phyloP scores from a whole-genome alignment of 1,284 basidiomycete genomes.

The Leccinum variabile region DNA sequence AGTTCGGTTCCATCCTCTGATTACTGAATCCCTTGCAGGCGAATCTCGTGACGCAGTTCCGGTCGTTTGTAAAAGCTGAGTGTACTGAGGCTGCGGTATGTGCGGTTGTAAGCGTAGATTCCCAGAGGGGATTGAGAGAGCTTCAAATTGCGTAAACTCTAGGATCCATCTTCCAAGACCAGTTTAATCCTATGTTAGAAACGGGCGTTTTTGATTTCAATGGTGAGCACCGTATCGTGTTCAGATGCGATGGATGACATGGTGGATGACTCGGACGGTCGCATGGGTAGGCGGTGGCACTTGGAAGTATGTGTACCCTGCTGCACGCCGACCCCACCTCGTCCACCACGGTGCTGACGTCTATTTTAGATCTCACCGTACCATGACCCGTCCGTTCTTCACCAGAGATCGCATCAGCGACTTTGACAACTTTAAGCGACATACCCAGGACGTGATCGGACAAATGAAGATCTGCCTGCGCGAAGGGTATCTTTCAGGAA shows the following conservation, averaged over 20 bases:
- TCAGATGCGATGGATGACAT: background rate
- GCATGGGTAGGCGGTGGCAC: conserved; percentile 39
- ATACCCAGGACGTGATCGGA: conserved; percentile 41
- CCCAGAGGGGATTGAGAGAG: background rate
- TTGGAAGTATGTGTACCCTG: conserved; percentile 43
- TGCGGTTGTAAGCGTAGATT: background rate
- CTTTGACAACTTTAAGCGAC: conserved; percentile 55
- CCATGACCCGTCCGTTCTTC: conserved; percentile 60
- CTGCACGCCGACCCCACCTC: background rate
- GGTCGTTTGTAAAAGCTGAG: conserved; percentile 45
- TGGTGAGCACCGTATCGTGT: conserved; percentile 35
- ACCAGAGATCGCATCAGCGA: conserved; percentile 52
- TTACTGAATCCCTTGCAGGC: conserved; percentile 19
- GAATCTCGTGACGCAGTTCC: conserved; percentile 41
- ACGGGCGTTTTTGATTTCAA: conserved; percentile 63
- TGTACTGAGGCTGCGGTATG: background rate
- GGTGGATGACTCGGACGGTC: background rate
- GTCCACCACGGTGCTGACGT: background rate
- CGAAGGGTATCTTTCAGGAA: conserved; percentile 49
- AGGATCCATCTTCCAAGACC: too few species aligned
- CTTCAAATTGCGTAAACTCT: background rate
- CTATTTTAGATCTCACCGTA: conserved; percentile 24
- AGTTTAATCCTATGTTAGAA: conserved; percentile 41
- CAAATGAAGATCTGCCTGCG: conserved; percentile 42
- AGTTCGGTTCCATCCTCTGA: background rate